Evolutionary conservation across 1,284 basidiomycete genomes (phyloP).

Genomic region (Ceratobasidium sp.): DNA sequence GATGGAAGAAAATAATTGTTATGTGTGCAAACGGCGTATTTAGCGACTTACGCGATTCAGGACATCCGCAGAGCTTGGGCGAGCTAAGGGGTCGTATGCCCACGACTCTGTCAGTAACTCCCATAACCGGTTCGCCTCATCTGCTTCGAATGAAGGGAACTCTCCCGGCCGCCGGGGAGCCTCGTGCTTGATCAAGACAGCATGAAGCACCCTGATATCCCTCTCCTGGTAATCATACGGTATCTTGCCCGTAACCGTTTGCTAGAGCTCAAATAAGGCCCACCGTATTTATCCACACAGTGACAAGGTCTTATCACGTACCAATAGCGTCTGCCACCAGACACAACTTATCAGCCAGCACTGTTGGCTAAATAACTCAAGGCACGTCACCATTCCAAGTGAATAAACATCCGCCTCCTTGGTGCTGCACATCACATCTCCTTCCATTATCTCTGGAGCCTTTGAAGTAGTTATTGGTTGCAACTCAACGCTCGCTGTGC

Average conservation of each 20-base stretch:
- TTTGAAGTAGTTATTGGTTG: neutral
- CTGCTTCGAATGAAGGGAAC: neutral
- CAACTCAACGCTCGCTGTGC: neutral
- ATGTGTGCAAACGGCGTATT: too few relatives aligned
- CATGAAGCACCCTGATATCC: neutral
- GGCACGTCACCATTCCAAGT: too few relatives aligned
- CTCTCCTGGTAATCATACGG: neutral
- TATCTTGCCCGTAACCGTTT: neutral
- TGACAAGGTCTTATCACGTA: neutral
- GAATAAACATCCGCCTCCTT: slow-evolving; percentile 15
- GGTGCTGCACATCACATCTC: neutral
- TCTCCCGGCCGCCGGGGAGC: neutral
- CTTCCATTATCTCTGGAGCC: neutral
- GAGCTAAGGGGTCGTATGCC: neutral
- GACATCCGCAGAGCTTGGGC: neutral
- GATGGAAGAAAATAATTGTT: too few relatives aligned
- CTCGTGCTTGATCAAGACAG: neutral
- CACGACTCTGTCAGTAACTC: neutral
- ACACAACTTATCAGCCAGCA: too few relatives aligned
- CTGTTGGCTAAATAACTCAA: too few relatives aligned
- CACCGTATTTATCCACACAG: neutral
- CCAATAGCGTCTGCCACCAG: neutral
- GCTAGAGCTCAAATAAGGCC: neutral
- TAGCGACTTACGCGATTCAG: neutral
- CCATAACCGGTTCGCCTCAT: neutral